Evolutionary conservation across 2,329 filamentous ascomycete genomes (phyloP).

Genomic region (Coniosporium tulheliwenetii): DNA sequence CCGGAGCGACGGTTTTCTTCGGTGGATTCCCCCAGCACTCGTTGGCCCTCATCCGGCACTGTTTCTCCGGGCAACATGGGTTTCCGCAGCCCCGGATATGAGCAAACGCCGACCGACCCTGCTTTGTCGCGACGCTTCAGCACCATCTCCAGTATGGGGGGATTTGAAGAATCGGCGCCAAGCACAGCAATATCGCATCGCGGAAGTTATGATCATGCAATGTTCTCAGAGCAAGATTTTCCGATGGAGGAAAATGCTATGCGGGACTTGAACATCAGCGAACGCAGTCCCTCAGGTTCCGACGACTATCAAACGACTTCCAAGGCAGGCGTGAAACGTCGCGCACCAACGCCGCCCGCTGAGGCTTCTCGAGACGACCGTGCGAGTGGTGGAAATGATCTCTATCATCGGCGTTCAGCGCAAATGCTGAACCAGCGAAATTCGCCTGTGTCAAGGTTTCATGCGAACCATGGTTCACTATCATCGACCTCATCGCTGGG

Average conservation of each 20-base stretch:
- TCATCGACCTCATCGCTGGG: constrained; percentile 51
- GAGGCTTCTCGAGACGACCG: constrained; percentile 34
- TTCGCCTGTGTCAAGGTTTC: constrained; percentile 37
- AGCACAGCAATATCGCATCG: constrained; percentile 37
- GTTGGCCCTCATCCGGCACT: constrained; percentile 25
- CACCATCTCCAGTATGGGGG: constrained; percentile 29
- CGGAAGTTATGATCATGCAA: constrained; percentile 46
- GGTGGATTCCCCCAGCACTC: constrained; percentile 22
- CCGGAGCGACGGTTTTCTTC: constrained; percentile 24
- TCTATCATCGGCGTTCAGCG: constrained; percentile 37
- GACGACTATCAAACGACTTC: constrained; percentile 26
- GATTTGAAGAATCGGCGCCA: constrained; percentile 33
- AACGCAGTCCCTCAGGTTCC: constrained; percentile 29
- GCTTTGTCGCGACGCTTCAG: constrained; percentile 24
- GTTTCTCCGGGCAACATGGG: constrained; percentile 26
- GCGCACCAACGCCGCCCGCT: constrained; percentile 47
- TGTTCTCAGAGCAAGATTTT: constrained; percentile 35
- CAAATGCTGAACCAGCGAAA: constrained; percentile 40
- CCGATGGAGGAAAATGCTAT: constrained; percentile 37
- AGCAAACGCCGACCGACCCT: constrained; percentile 13
- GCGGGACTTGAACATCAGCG: constrained; percentile 37
- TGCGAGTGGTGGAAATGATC: constrained; percentile 26
- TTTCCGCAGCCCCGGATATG: constrained; percentile 26
- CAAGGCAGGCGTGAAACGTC: constrained; percentile 44
- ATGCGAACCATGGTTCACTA: constrained; percentile 42